Base-by-base conservation (phyloP, 192 early-diverging fungal species). In the Haplosporangium gracile region DNA sequence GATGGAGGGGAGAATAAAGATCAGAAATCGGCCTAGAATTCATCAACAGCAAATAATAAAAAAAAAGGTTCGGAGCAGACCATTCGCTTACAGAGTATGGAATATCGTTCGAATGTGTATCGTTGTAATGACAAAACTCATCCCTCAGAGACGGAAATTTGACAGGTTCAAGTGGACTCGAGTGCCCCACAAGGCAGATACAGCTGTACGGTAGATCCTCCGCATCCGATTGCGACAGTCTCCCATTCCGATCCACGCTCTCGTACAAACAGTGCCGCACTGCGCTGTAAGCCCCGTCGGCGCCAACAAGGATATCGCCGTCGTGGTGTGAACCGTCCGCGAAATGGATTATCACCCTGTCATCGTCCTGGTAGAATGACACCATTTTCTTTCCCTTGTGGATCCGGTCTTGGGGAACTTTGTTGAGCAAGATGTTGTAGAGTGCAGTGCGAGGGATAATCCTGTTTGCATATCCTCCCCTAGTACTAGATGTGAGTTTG, bases 261-360 rank as follows among this genome's bases (percentile, higher is more conserved):
- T 72, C 18, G 40, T 77, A 83, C 16, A 77, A 18, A 60, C 55
- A 49, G 53, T 83, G 76, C 0, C 81, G 76, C 15, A 83, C 76
- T 13, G 42, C 70, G 29, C 74, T 76, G 51, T 78, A 72, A 0
- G 75, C 74, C 3, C 81, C 81, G 36, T 82, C 81, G 32, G 75
- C 74, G 0, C 81, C 81, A 0, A 82, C 81, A 36, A 83, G 45
- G 18, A 83, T 72, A 13, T 77, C 71, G 7, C 81, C 81, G 9
- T 83, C 70, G 45, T 20, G 0, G 13, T 39, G 32, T 10, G 70
- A 18, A 4, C 47, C 47, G 24, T 83, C 76, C 0, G 81, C 60
- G 29, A 55, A 83, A 6, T 34, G 47, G n/a, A 75, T 47, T 22
- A 34, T 29, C 13, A 79, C 73, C 5, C 76, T 77, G 7, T 76